Percentiles rank a stretch among this genome's conserved stretches.
These are phyloP conservation scores for Coemansia sp. DNA, from an alignment of 192 early-diverging fungal species.

Conservation along the genomic window DNA sequence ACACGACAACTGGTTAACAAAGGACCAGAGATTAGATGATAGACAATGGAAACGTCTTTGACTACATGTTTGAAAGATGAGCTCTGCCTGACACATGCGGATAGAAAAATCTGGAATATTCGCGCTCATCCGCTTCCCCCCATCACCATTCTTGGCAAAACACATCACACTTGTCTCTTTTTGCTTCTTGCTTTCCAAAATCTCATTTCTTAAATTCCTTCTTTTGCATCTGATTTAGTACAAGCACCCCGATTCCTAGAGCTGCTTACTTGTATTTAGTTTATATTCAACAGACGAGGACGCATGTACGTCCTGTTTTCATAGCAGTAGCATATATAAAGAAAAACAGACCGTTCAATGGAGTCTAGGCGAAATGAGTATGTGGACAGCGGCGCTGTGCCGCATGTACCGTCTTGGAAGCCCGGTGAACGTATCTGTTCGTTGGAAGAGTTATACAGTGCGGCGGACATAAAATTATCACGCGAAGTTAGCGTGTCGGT, in stretches of 20 bases:
- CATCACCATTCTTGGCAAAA: conserved; percentile 2
- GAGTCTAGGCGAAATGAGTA: conserved; percentile 5
- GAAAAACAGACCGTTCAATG: too few relatives aligned
- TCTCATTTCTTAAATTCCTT: conserved; percentile 1
- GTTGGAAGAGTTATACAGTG: conserved; percentile 37
- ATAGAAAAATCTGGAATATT: too few relatives aligned
- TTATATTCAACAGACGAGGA: not conserved
- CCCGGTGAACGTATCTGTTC: conserved; percentile 50
- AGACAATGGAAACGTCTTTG: too few relatives aligned
- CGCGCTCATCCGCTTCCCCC: too few relatives aligned
- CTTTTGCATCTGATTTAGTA: not conserved
- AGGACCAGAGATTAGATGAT: too few relatives aligned
- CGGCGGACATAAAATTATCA: conserved; percentile 35
- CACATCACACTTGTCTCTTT: not conserved
- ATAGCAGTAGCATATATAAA: not conserved
- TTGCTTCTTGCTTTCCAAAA: not conserved
- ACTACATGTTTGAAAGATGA: too few relatives aligned
- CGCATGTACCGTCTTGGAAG: conserved; percentile 24
- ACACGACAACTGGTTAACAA: too few relatives aligned
- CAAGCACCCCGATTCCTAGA: not conserved
- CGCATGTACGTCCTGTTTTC: not conserved
- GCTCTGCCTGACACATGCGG: too few relatives aligned
- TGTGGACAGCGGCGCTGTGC: not conserved
- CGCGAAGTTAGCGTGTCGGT: conserved; percentile 38
- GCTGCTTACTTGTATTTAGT: not conserved